Conservation (phyloP, 495 filamentous ascomycete genomes). For the Geopyxis carbonaria region DNA sequence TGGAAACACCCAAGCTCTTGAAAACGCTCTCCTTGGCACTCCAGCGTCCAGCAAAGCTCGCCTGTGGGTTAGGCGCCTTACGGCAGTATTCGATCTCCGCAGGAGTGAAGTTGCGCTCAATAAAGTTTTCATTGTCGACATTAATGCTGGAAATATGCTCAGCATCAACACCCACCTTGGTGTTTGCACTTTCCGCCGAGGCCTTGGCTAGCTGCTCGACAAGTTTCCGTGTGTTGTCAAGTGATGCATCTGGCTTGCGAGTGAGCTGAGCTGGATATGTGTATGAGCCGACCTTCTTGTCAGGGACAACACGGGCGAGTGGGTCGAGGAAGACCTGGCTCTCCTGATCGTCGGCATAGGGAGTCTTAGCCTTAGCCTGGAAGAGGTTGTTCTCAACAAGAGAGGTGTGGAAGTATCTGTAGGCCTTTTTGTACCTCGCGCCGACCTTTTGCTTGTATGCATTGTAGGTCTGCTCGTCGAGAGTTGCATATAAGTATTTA, state of each 20-base stretch:
- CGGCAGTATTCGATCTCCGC: slow-evolving; percentile 71
- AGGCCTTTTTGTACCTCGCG: slow-evolving; percentile 90
- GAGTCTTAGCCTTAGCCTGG: slow-evolving; percentile 77
- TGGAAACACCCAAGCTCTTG: slow-evolving; percentile 80
- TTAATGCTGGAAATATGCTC: slow-evolving; percentile 73
- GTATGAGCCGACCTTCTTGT: slow-evolving; percentile 67
- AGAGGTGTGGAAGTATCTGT: slow-evolving; percentile 94
- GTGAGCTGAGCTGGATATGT: slow-evolving; percentile 49
- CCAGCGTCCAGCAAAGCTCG: slow-evolving; percentile 86
- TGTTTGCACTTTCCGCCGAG: slow-evolving; percentile 44
- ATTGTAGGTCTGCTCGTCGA: slow-evolving; percentile 67
- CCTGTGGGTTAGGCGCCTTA: slow-evolving; percentile 56
- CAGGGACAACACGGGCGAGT: slow-evolving; percentile 63
- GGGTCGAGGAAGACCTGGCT: slow-evolving; percentile 83
- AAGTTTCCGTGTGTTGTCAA: slow-evolving; percentile 52
- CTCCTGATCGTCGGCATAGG: slow-evolving; percentile 78
- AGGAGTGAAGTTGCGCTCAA: slow-evolving; percentile 84
- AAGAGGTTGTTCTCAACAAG: slow-evolving; percentile 95
- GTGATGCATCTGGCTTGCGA: slow-evolving; percentile 37
- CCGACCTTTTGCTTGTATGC: slow-evolving; percentile 76
- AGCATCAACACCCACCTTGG: slow-evolving; percentile 82
- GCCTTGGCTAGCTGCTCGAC: slow-evolving; percentile 63
- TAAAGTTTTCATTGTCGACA: slow-evolving; percentile 80
- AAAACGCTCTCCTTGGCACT: slow-evolving; percentile 97
- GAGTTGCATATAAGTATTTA: slow-evolving; percentile 86